A percentile compares a stretch with the other conserved stretches of the same genome.
phyloP scores from a whole-genome alignment of 2,329 filamentous ascomycete genomes.

The Fusarium sp. region DNA sequence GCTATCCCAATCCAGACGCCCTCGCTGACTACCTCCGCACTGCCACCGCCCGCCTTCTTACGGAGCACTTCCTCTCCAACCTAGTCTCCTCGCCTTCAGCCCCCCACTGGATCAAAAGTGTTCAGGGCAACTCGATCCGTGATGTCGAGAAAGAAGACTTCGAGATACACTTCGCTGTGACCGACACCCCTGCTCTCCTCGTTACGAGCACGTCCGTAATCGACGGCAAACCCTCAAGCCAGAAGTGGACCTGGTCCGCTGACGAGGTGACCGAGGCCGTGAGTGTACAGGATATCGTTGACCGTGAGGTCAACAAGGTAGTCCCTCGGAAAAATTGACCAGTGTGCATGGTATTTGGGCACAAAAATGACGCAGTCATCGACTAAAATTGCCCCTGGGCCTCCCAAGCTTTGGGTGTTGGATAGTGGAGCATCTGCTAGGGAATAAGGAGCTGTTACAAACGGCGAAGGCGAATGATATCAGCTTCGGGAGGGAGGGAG shows the following conservation, averaged over 20 bases:
- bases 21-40: constrained; percentile 64
- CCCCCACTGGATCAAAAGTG: constrained; percentile 50
- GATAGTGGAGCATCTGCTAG: no score
- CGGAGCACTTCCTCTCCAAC: constrained; percentile 53
- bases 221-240: constrained; percentile 30
- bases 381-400: no score
- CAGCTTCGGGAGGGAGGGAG: neutral
- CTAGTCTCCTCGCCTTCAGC: constrained; percentile 26
- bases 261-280: constrained; percentile 29
- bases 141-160: constrained; percentile 47
- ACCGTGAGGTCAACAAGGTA: constrained; percentile 29
- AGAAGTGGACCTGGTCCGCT: constrained; percentile 53
- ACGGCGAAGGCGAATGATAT: neutral
- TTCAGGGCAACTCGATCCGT: constrained; percentile 54
- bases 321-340: constrained; percentile 33
- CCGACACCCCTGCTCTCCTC: constrained; percentile 39
- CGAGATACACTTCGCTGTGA: constrained; percentile 54
- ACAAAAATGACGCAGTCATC: neutral
- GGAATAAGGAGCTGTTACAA: neutral
- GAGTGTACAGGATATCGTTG: constrained; percentile 46
- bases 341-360: neutral
- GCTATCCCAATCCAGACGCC: constrained; percentile 62
- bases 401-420: no score
- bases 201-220: constrained; percentile 40
- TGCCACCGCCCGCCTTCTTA: constrained; percentile 59